Conservation (phyloP, 2,329 filamentous ascomycete genomes). For the Fusarium sp. region DNA sequence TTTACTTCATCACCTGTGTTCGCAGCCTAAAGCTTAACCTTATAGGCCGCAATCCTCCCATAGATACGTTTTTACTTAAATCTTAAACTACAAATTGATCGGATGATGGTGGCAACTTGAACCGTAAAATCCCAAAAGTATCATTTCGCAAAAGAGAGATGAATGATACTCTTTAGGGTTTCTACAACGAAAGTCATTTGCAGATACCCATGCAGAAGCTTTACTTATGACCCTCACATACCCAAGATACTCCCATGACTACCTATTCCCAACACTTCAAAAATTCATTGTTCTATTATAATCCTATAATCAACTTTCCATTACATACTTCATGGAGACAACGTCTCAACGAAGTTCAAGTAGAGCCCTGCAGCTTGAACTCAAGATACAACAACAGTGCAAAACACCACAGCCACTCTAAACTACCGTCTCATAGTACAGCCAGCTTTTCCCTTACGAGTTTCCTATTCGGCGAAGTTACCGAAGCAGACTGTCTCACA, state of each 20-base stretch:
- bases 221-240: no score
- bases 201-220: not conserved
- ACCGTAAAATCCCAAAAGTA: fast-evolving
- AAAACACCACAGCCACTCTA: not conserved
- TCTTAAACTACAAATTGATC: fast-evolving
- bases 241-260: not conserved
- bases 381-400: no score
- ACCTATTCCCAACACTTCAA: fast-evolving
- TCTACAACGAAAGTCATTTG: not conserved
- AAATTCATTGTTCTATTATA: fast-evolving
- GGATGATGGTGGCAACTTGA: not conserved
- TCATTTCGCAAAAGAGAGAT: not conserved
- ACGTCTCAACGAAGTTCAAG: fast-evolving
- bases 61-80: no score
- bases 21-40: no score
- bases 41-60: no score
- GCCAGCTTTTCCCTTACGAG: fast-evolving
- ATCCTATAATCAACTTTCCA: not conserved
- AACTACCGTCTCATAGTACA: not conserved
- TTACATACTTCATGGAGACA: fast-evolving
- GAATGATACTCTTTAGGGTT: not conserved
- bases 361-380: fast-evolving
- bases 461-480: no score
- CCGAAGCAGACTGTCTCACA: no score
- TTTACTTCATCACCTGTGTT: no score